Evolutionary conservation across 345 rosid species (phyloP).

Genomic region (Eucalyptus urophylla): DNA sequence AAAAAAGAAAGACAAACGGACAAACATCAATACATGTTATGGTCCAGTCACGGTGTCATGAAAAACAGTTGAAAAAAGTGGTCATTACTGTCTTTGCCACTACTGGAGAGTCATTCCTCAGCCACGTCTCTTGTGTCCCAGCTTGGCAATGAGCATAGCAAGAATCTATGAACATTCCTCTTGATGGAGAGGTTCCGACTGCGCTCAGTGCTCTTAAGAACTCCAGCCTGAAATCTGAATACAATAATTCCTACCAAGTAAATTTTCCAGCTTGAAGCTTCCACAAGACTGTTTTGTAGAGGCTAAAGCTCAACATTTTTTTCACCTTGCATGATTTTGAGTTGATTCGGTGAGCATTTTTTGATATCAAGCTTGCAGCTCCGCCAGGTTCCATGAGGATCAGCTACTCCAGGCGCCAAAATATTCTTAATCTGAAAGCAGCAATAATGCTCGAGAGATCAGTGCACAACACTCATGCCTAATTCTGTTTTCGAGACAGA

Average conservation of each 20-base stretch:
- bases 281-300: neutral
- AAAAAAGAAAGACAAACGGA: neutral
- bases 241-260: neutral
- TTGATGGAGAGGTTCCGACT: slow-evolving; percentile 39
- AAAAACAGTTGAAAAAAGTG: neutral
- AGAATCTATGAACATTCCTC: slow-evolving; percentile 74
- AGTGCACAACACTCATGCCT: neutral
- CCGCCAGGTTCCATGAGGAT: slow-evolving; percentile 72
- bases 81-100: slow-evolving; percentile 37
- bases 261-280: neutral
- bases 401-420: slow-evolving; percentile 72
- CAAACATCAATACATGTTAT: neutral
- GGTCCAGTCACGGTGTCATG: neutral
- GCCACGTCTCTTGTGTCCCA: slow-evolving; percentile 75
- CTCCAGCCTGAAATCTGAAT: slow-evolving; percentile 55
- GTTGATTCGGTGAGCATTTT: slow-evolving; percentile 53
- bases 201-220: slow-evolving; percentile 54
- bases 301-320: neutral
- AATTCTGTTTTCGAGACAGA: neutral
- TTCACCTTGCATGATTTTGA: slow-evolving; percentile 66
- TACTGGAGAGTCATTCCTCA: slow-evolving; percentile 52
- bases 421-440: slow-evolving; percentile 55
- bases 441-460: neutral
- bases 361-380: slow-evolving; percentile 60
- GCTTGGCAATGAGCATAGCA: slow-evolving; percentile 90